Base-by-base conservation (phyloP, 2,329 filamentous ascomycete species). In the Sclerotinia nivalis region DNA sequence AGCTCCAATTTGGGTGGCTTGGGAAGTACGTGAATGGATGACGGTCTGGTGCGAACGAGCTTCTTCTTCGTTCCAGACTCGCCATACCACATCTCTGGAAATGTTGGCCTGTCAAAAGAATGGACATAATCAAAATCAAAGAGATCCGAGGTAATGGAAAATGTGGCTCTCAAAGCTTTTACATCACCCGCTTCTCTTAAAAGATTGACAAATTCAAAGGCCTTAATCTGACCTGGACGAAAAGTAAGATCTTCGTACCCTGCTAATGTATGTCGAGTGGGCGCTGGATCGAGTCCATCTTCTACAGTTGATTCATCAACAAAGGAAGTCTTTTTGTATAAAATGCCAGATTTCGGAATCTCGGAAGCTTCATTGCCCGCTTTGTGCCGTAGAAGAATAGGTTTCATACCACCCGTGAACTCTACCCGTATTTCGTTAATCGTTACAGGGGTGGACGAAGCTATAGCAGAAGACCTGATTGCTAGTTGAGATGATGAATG, bases 1-100 rank as follows among this genome's bases (percentile, higher is more conserved):
- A 99, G 87, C 74, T 93, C 89, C 82, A 99, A 88, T 80, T 97
- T 98, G 0, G 96, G 96, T 40, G 95, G 96, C 73, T 96, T 92
- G 1, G 96, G 95, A 68, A 93, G 84, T 34, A 99, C 89, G 69
- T 88, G 89, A 69, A 97, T 86, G 2, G 82, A 82, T 47, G 86
- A 83, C 12, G 86, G 81, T 60, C 85, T 82, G 15, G 80, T 74
- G 12, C 87, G 83, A 40, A 84, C 80, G 28, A 87, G 78, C 40
- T 81, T 82, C 70, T 84, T 84, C 66, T 80, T 83, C 0, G 79
- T 77, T 20, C 81, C 80, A 3, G 80, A 79, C 9, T 81, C 78
- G 2, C 82, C 79, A 76, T 85, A 85, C 87, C 88, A 90, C 1
- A 84, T 78, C 52, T 82, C 80, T 22, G 80, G 77, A 1, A 79